Conservation (phyloP, 352 stramenopile species). For the Globisporangium parvum region DNA sequence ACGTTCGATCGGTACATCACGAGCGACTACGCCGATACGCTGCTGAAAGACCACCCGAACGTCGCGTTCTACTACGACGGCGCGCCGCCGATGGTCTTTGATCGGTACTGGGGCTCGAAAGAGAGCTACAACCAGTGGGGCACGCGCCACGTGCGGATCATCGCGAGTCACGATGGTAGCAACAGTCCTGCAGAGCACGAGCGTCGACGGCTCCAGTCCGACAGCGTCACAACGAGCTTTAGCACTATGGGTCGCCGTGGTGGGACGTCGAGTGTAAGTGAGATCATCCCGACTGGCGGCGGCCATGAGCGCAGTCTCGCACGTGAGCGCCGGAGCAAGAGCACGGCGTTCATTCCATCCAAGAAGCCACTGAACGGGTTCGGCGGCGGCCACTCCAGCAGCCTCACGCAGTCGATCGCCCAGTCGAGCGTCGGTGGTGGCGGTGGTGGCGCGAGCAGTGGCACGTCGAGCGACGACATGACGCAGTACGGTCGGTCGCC, state of each 20-base stretch:
- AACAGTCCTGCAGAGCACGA: constrained; percentile 27
- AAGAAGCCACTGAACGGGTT: constrained; percentile 18
- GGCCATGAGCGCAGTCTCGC: not conserved
- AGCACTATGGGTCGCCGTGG: constrained; percentile 3
- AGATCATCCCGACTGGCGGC: not conserved
- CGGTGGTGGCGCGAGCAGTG: constrained; percentile 3
- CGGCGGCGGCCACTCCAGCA: constrained; percentile 11
- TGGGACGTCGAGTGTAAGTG: constrained; percentile 15
- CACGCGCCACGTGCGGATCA: constrained; percentile 33
- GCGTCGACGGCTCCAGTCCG: constrained; percentile 28
- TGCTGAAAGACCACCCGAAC: constrained; percentile 55
- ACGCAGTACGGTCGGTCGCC: constrained; percentile 47
- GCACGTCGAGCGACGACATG: constrained; percentile 15
- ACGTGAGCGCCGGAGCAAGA: constrained; percentile 63
- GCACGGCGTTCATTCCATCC: constrained; percentile 45
- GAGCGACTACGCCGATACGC: constrained; percentile 42
- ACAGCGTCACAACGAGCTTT: constrained; percentile 15
- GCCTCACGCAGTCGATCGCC: constrained; percentile 2
- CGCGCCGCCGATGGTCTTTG: constrained; percentile 21
- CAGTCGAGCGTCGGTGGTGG: constrained; percentile 15
- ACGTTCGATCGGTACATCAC: constrained; percentile 69
- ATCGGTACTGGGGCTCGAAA: constrained; percentile 64
- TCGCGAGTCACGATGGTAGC: constrained; percentile 20
- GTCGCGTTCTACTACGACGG: constrained; percentile 60
- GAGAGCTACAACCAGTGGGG: constrained; percentile 60